Conservation (phyloP, 2,329 filamentous ascomycete species). For the Leptographium galeiforme region DNA sequence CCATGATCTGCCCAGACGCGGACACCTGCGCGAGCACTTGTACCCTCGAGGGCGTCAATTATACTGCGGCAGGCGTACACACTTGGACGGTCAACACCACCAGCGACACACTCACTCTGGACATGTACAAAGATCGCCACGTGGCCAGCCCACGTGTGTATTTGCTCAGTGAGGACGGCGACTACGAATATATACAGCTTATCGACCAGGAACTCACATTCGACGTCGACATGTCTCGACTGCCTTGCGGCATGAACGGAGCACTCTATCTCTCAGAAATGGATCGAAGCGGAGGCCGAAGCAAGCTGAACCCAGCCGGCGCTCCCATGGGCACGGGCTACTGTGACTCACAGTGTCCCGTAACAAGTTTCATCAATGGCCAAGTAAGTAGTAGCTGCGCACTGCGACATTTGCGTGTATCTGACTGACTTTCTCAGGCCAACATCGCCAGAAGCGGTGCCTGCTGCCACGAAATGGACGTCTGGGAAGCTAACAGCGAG, state of each 20-base stretch:
- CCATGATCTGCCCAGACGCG: constrained; percentile 7
- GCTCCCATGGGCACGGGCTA: constrained; percentile 50
- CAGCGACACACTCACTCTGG: constrained; percentile 4
- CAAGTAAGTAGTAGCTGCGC: constrained; percentile 18
- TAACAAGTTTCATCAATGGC: constrained; percentile 35
- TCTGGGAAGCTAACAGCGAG: constrained; percentile 38
- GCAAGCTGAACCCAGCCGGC: constrained; percentile 39
- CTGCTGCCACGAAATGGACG: constrained; percentile 43
- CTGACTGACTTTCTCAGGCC: constrained; percentile 12
- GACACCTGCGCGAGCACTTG: constrained; percentile 9
- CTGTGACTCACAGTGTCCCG: constrained; percentile 47
- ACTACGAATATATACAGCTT: constrained; percentile 44
- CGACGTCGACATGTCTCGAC: constrained; percentile 46
- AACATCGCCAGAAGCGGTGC: constrained; percentile 29
- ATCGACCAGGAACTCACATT: constrained; percentile 47
- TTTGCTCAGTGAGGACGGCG: constrained; percentile 37
- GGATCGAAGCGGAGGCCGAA: constrained; percentile 45
- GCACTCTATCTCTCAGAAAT: constrained; percentile 46
- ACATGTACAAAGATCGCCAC: constrained; percentile 6
- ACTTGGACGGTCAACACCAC: background rate
- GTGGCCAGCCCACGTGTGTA: constrained; percentile 33
- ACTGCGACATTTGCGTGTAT: background rate
- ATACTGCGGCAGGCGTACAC: constrained; percentile 3
- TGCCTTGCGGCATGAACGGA: constrained; percentile 51
- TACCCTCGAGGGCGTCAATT: constrained; percentile 9